Evolutionary conservation across 2,329 filamentous ascomycete species (phyloP), one percentile per base, ranked within the genome.

Genomic region (Aspergillus ochraceus): DNA sequence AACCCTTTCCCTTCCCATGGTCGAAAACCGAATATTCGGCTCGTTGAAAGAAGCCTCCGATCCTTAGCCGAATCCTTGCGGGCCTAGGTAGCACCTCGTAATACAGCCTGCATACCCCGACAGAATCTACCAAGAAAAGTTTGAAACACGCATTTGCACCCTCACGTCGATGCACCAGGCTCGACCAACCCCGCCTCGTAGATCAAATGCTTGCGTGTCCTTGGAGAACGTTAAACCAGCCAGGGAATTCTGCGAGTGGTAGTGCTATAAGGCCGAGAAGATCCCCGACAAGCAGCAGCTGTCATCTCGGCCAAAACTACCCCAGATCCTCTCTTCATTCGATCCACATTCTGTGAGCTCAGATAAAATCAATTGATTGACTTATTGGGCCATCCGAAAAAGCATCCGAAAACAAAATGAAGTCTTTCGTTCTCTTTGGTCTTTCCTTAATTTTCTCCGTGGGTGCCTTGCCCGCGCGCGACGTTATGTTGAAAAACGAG

Each of bases 391-490:
- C 14, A 17, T 42, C 36, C 14, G 17, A 4, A 24, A 24, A 24
- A n/a, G 1, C 36, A 14, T 12, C 12, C 4, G 30, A 32, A 32
- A 32, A 17, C n/a, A 20, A 11, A 14, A 58, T 58, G 56, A 50
- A 45, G 6, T 10, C 49, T 20, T 39, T 59, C 19, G 4, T 14
- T n/a, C 29, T 53, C 26, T 22, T 55, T 26, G 36, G 55, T 29
- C 22, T 39, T 30, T 52, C 49, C 11, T 52, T 26, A 20, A 39
- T 19, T 26, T 50, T 30, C 49, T 57, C 30, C 47, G 52, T 17
- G 47, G n/a, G 26, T 19, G 55, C 49, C 14, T 26, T 17, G 14
- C 60, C 61, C 9, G 30, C 55, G n/a, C 30, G 26, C 30, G 58
- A 62, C 20, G 22, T 55, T n/a, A 30, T 57, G 11, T 17, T 57